Evolutionary conservation across 2,329 filamentous ascomycete species (phyloP), one percentile per base, ranked within the genome.

Genomic region (Epichloe brachyelytri): DNA sequence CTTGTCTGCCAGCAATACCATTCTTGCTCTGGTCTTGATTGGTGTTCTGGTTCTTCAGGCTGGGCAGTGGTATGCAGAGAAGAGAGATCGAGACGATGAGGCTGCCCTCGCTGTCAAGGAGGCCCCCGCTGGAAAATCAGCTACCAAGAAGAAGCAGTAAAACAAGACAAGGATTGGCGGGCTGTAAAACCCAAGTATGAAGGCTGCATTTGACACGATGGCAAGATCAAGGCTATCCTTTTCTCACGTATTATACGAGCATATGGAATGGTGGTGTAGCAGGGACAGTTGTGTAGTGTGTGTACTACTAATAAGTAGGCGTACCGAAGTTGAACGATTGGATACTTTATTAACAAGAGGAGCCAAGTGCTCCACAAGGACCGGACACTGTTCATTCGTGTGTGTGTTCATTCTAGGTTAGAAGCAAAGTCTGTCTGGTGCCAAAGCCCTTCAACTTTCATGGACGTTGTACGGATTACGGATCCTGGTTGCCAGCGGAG

Each of bases 51-150:
- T 96, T 36, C 71, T 98, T 63, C 93, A 98, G 79, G 88, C 88
- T 19, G 93, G 93, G 11, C 88, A 97, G 77, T 97, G 91, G 93
- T 98, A 98, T 71, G 93, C 93, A 26, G 90, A 97, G 77, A 79
- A 87, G 64, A 94, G 94, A 72, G 90, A 97, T 69, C 77, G 77
- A 62, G 85, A 90, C 65, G 90, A 96, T 68, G 75, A 78, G 51
- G 80, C 79, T 62, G 78, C 80, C 64, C 75, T 84, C 56, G 78
- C 82, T 58, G 60, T 50, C 5, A 54, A 66, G 56, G 60, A 62
- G 58, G 60, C 59, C 11, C 54, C 59, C 10, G 30, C 49, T 40
- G 55, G 53, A 50, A 64, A 65, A 56, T 58, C 62, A 39, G 54
- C 60, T 37, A 53, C 56, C 37, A 68, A 68, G 60, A 70, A 69